A percentile compares a stretch with the other conserved stretches of the same genome.
Evolutionary conservation across 768 basidiomycete species (phyloP).

Genomic region (Suillus cothurnatus): DNA sequence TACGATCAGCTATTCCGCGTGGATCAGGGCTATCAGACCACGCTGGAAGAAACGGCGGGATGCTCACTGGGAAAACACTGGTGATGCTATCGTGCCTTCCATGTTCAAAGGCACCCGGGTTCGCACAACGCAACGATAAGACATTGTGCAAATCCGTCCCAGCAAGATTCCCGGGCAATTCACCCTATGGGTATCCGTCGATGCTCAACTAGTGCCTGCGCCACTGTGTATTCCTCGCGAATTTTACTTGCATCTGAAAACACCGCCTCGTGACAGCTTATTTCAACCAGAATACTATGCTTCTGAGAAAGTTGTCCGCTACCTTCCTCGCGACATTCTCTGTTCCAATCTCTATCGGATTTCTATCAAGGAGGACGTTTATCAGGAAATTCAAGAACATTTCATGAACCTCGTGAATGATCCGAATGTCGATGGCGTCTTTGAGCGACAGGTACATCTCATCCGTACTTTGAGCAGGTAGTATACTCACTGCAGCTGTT

Average conservation of each 20-base stretch:
- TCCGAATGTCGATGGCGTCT: constrained; percentile 93
- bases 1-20: constrained; percentile 65
- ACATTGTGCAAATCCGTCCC: constrained; percentile 86
- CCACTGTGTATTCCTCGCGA: constrained; percentile 86
- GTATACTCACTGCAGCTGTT: constrained; percentile 3
- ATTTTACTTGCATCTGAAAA: constrained; percentile 91
- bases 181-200: constrained; percentile 84
- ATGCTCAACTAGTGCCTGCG: constrained; percentile 75
- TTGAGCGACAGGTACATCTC: constrained; percentile 81
- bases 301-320: constrained; percentile 71
- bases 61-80: constrained; percentile 43
- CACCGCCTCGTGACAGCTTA: constrained; percentile 56
- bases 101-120: constrained; percentile 72
- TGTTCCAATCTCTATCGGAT: constrained; percentile 84
- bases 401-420: constrained; percentile 93
- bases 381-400: constrained; percentile 83
- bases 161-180: constrained; percentile 81
- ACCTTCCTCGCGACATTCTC: constrained; percentile 77
- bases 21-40: constrained; percentile 75
- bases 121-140: constrained; percentile 77
- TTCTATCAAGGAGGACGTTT: constrained; percentile 80
- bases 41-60: constrained; percentile 71
- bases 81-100: constrained; percentile 55
- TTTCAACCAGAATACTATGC: constrained; percentile 74
- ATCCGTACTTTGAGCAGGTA: not conserved